Conservation (phyloP, 805 yeast genomes). For the Kazachstania viticola region DNA sequence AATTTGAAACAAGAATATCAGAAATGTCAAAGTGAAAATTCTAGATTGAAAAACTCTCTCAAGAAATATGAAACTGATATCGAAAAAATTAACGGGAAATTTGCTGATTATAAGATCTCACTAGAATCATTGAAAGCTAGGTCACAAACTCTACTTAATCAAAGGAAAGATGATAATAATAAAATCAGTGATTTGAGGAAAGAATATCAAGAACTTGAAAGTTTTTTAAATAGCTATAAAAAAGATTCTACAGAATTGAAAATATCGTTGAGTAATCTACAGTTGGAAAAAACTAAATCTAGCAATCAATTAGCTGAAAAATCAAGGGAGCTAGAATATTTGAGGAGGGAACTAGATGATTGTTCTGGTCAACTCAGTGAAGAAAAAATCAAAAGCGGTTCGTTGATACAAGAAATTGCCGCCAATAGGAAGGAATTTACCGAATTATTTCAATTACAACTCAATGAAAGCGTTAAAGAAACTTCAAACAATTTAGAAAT, state of each 20-base stretch:
- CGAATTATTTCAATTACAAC: neutral
- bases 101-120: constrained; percentile 15
- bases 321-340: constrained; percentile 26
- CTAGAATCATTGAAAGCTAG: constrained; percentile 15
- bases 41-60: constrained; percentile 17
- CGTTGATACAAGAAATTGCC: constrained; percentile 13
- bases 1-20: constrained; percentile 26
- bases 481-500: too few species aligned
- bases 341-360: constrained; percentile 31
- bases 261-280: constrained; percentile 10
- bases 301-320: constrained; percentile 13
- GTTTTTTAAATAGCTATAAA: constrained; percentile 12
- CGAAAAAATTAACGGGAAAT: constrained; percentile 11
- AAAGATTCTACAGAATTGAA: constrained; percentile 15
- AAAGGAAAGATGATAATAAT: constrained; percentile 15
- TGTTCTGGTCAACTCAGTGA: constrained; percentile 37
- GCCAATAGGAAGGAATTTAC: constrained; percentile 5
- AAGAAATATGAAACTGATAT: constrained; percentile 13
- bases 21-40: constrained; percentile 18
- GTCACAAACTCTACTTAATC: constrained; percentile 12
- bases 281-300: constrained; percentile 17
- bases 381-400: constrained; percentile 30
- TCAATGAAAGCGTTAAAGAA: too few species aligned
- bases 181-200: constrained; percentile 14
- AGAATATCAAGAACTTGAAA: constrained; percentile 12